Conservation (phyloP, 345 rosid genomes). For the Rhodamnia rubescens region DNA sequence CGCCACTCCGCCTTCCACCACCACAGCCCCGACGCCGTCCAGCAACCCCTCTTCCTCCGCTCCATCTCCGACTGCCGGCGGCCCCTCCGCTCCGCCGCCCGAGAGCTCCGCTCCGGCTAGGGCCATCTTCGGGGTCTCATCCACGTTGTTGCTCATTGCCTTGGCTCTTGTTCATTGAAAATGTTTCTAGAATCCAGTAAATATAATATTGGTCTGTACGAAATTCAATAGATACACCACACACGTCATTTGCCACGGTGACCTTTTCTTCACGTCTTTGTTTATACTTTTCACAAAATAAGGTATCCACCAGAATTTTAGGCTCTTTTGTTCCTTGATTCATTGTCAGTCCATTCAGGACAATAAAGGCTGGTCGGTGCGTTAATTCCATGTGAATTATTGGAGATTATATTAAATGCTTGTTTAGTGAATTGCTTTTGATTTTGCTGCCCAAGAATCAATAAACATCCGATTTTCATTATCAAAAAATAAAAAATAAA, state of each 20-base stretch:
- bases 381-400: not conserved
- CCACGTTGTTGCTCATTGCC: not conserved
- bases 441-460: not conserved
- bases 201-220: not conserved
- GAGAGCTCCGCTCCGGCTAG: conserved; percentile 23
- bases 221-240: not conserved
- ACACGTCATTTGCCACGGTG: not conserved
- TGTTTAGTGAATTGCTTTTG: not conserved
- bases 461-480: not conserved
- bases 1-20: not conserved
- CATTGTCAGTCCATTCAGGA: not conserved
- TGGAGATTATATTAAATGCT: not conserved
- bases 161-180: conserved; percentile 3
- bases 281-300: not conserved
- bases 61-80: conserved; percentile 5
- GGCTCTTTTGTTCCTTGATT: not conserved
- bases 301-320: not conserved
- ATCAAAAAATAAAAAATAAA: not conserved
- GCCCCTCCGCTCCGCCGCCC: conserved; percentile 14
- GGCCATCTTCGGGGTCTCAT: conserved; percentile 10
- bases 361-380: not conserved
- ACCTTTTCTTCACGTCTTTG: not conserved
- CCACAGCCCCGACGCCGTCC: conserved; percentile 10
- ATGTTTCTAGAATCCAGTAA: not conserved
- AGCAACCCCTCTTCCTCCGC: conserved; percentile 25